Evolutionary conservation across 1,139 yeast species (phyloP), one percentile per base, ranked within the genome.

Genomic region (Geotrichum macrosporum): DNA sequence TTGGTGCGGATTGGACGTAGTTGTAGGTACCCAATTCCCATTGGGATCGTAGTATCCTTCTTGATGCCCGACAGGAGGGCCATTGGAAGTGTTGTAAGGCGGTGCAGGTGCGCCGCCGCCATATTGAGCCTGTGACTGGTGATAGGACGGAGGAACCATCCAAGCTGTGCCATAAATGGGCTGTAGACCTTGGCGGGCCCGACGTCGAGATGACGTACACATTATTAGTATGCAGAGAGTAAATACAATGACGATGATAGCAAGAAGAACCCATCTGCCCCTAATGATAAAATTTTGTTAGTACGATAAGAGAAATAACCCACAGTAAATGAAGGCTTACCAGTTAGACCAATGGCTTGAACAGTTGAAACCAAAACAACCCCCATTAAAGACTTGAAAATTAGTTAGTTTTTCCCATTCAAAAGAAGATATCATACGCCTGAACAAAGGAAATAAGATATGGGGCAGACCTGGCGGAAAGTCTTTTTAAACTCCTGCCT

Each of bases 61-160:
- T 60, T 87, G 95, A 13, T 21, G 30, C 44, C 76, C 73, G 29
- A 80, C 85, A 53, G 77, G 78, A 1, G 84, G 79, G 32, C 73
- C 71, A n/a, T n/a, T n/a, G n/a, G n/a, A n/a, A 13, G 74, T 84
- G 42, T 68, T 68, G 44, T 71, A 71, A 10, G 68, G 63, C 3
- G 66, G 71, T 8, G 63, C 51, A 5, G 65, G 57, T 45, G 45
- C 64, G 8, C 50, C 52, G 2, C 37, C 41, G 20, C 37, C 41
- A 34, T 43, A 78, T 50, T 78, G 81, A 48, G 71, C 72, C 57
- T 84, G 87, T 3, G 92, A 77, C 58, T 83, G 92, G 51, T 74
- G 66, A 62, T 88, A 87, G n/a, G 84, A 73, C 0, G 96, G 95
- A 3, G 96, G 96, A 0, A 94, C 82, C 74, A 88, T 76, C 94